Evolutionary conservation across 2,329 filamentous ascomycete genomes (phyloP), one percentile per base, ranked within the genome.

Genomic region (Cercospora sp.): DNA sequence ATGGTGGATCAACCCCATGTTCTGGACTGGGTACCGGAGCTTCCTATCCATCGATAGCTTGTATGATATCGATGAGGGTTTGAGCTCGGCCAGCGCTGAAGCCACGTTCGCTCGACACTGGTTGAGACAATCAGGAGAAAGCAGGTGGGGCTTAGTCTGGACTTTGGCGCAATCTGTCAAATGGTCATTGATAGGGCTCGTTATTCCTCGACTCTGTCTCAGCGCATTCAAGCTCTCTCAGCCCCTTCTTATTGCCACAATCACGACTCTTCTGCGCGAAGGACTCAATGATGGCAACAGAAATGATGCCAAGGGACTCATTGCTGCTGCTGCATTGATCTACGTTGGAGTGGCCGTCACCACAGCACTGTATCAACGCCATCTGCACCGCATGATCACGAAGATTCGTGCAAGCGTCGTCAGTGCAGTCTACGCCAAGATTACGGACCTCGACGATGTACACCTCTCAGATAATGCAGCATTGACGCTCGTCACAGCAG

Each of bases 1-100:
- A 58, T 80, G 76, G 77, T 81, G 79, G 79, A 63, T 81, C n/a
- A 80, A 80, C 67, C 69, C 63, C 7, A 60, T 79, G 4, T 72
- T 80, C 51, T 68, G 74, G 68, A 67, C 66, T 8, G 78, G 78
- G 2, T 78, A 74, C 18, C 73, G 69, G 16, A 66, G 65, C 24
- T 69, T 73, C 12, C 66, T 79, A 24, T 60, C 62, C 1, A 53
- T 71, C 6, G 68, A 74, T 12, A 73, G 77, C 45, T 67, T 77
- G n/a, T 70, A 69, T 58, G 37, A 63, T 34, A 55, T 76, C 12
- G 74, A 74, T 37, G 53, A 60, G 5, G 67, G 61, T 53, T 59
- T 74, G 18, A 65, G 51, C 24, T 66, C 72, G 3, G 43, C 66
- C 21, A 40, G 37, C n/a, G 63, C 70, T 8, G 26, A 71, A 45